Evolutionary conservation across 495 filamentous ascomycete species (phyloP), one percentile per base, ranked within the genome.

Genomic region (Parathielavia hyrcaniae): DNA sequence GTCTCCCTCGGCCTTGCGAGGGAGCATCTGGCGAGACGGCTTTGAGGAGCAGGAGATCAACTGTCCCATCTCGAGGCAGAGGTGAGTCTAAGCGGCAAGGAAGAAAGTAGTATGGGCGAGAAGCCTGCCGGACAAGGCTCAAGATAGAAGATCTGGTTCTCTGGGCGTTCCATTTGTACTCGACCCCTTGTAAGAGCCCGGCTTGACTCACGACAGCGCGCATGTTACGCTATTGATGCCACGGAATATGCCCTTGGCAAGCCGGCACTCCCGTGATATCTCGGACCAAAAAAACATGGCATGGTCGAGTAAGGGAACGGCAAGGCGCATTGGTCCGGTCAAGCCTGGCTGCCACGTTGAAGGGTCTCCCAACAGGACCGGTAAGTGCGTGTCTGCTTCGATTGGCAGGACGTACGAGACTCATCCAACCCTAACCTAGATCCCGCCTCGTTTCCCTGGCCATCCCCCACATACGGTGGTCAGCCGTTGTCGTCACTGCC

Each of bases 41-140:
- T 26, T 47, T 19, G n/a, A 35, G 7, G 41, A 26, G 13, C 23
- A 23, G 10, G 58, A 60, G 39, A 50, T 14, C 4, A 44, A 32
- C 20, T 60, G 58, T 14, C 58, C 58, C 58, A 60, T 60, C 4
- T n/a, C 41, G 32, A 23, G 1, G 45, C 20, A 41, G 13, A 5
- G 19, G 16, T 5, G 17, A n/a, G 12, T 22, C 11, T n/a, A 20
- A 35, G 26, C 20, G 20, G 19, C 4, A 5, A 46, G 26, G 26
- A 46, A 46, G 32, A 30, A 1, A 17, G 30, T 46, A 3, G 19
- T n/a, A 23, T 22, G 23, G 40, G 35, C 23, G 40, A 9, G 22
- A 4, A 26, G 23, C 22, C 14, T 7, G 12, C 50, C 2, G 0
- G 11, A 22, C 44, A 38, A 38, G 9, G 9, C 35, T 38, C 13